phyloP scores from a whole-genome alignment of 768 basidiomycete species.

The Nidula microcarpa region DNA sequence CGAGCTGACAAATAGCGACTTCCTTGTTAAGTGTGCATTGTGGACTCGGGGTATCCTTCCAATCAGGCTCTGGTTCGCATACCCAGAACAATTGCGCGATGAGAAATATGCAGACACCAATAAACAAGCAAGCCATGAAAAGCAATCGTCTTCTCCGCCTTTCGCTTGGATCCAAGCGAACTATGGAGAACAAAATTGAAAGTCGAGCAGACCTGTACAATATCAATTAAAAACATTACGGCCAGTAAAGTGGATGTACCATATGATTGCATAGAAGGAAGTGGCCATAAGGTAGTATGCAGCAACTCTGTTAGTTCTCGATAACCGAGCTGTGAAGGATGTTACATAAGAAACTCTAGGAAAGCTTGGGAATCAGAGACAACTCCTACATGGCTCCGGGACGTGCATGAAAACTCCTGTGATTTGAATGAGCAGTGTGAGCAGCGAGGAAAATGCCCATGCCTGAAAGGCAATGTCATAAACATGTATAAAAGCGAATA shows the following conservation, averaged over 20 bases:
- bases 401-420: conserved; percentile 22
- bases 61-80: conserved; percentile 31
- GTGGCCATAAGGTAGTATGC: conserved; percentile 32
- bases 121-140: conserved; percentile 25
- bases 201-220: conserved; percentile 38
- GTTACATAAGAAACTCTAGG: not conserved
- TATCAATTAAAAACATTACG: not conserved
- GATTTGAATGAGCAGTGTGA: conserved; percentile 21
- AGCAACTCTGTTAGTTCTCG: conserved; percentile 9
- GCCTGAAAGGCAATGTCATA: conserved; percentile 10
- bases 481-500: not conserved
- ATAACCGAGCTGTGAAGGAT: not conserved
- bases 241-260: conserved; percentile 17
- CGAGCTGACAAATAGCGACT: conserved; percentile 50
- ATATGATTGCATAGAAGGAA: conserved; percentile 35
- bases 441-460: conserved; percentile 24
- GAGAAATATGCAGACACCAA: conserved; percentile 28
- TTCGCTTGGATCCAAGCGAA: conserved; percentile 42
- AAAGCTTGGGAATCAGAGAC: not conserved
- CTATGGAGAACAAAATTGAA: conserved; percentile 52
- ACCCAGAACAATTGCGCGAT: conserved; percentile 43
- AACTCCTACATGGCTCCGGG: conserved; percentile 14
- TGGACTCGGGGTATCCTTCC: conserved; percentile 31
- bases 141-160: conserved; percentile 17
- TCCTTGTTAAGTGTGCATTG: conserved; percentile 41